Evolutionary conservation across 371 early-diverging fungal species (phyloP).

Genomic region (Rhizopus sp.): DNA sequence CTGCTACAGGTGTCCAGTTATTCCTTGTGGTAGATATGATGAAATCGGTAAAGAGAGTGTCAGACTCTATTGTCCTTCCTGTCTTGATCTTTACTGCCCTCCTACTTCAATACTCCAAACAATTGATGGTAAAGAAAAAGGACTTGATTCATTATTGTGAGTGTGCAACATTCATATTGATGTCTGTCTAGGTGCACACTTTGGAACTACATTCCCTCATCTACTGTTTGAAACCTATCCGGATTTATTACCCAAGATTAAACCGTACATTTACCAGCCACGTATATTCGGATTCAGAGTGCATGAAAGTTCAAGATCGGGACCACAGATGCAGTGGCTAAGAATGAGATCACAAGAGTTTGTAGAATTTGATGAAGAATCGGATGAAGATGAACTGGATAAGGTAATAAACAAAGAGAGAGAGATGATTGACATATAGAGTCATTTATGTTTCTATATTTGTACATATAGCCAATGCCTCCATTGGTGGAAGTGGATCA

Average conservation of each 20-base stretch:
- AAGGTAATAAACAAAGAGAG: conserved; percentile 13
- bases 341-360: conserved; percentile 56
- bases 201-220: conserved; percentile 95
- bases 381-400: conserved; percentile 32
- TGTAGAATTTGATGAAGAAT: conserved; percentile 31
- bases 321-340: conserved; percentile 83
- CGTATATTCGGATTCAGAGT: conserved; percentile 86
- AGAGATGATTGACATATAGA: not conserved
- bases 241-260: conserved; percentile 65
- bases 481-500: conserved; percentile 26
- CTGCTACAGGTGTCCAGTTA: conserved; percentile 73
- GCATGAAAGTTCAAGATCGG: conserved; percentile 57
- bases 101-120: conserved; percentile 66
- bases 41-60: conserved; percentile 64
- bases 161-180: too few relatives aligned
- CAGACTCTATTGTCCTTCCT: conserved; percentile 81
- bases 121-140: conserved; percentile 2
- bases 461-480: conserved; percentile 10
- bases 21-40: conserved; percentile 88
- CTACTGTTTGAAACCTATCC: conserved; percentile 87
- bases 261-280: conserved; percentile 68
- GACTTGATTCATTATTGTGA: not conserved
- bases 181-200: conserved; percentile 75
- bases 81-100: conserved; percentile 88
- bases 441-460: not conserved